Conservation (phyloP, 2,329 filamentous ascomycete genomes). For the Keithomyces neogunnii region DNA sequence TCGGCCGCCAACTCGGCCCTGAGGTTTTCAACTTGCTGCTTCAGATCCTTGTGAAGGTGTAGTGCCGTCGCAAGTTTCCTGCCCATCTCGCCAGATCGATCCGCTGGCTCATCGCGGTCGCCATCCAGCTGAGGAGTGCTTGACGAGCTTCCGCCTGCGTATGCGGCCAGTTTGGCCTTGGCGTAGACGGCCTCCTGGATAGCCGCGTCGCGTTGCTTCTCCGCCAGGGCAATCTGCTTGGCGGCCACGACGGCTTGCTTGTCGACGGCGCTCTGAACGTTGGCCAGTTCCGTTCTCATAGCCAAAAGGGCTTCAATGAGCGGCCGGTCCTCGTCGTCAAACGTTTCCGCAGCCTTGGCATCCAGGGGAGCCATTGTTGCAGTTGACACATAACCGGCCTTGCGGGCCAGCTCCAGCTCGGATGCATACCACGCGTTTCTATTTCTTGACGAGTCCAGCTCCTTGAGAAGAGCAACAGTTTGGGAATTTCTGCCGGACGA, state of each 20-base stretch:
- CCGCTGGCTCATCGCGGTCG: conserved; percentile 50
- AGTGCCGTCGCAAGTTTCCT: conserved; percentile 77
- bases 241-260: conserved; percentile 79
- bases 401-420: conserved; percentile 83
- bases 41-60: conserved; percentile 71
- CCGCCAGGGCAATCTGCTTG: conserved; percentile 84
- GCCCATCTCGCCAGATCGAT: conserved; percentile 58
- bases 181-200: conserved; percentile 92
- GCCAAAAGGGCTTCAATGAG: conserved; percentile 85
- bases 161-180: conserved; percentile 83
- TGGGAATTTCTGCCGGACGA: conserved; percentile 54
- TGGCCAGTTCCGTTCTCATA: conserved; percentile 82
- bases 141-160: conserved; percentile 54
- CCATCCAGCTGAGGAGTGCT: conserved; percentile 51
- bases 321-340: conserved; percentile 86
- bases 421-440: conserved; percentile 96
- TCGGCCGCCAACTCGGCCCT: conserved; percentile 70
- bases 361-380: conserved; percentile 67
- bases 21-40: conserved; percentile 62
- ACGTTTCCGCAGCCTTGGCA: conserved; percentile 64
- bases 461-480: conserved; percentile 70
- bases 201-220: conserved; percentile 90
- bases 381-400: conserved; percentile 76
- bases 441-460: conserved; percentile 76
- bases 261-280: conserved; percentile 84